Conservation (phyloP, 2,329 filamentous ascomycete species). For the Teratosphaeria epicoccoides region DNA sequence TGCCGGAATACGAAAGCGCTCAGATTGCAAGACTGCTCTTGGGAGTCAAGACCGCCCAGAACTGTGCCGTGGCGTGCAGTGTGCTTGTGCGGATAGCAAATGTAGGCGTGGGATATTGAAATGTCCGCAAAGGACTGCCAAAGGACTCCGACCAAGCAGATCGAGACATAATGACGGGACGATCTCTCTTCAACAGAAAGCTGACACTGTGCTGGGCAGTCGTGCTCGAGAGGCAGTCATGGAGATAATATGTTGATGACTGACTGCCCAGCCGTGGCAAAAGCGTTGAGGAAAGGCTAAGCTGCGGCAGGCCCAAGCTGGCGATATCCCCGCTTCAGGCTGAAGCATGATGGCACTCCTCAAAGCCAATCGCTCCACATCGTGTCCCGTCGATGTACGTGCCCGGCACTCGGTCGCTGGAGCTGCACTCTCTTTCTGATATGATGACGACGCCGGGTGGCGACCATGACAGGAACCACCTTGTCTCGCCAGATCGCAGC, state of each 20-base stretch:
- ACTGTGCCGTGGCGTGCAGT: no score
- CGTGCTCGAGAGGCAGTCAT: background rate
- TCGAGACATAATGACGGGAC: no score
- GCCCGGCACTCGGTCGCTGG: background rate
- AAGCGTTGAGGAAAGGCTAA: background rate
- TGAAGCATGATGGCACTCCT: background rate
- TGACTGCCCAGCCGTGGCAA: background rate
- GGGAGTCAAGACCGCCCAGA: no score
- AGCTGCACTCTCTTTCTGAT: background rate
- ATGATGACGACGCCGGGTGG: background rate
- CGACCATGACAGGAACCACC: background rate
- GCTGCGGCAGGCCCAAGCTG: background rate
- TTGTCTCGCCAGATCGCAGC: background rate
- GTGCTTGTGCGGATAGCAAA: no score
- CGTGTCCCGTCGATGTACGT: background rate
- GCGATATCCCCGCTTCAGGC: background rate
- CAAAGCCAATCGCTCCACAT: background rate
- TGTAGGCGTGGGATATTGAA: no score
- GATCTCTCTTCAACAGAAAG: background rate
- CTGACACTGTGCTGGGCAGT: background rate
- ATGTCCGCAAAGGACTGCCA: no score
- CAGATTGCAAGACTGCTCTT: no score
- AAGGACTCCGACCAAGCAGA: no score
- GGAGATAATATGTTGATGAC: background rate
- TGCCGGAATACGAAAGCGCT: no score